Percentiles rank a stretch among this genome's conserved stretches.
Conservation (phyloP, 768 basidiomycete species). For the Boletus insuetus region DNA sequence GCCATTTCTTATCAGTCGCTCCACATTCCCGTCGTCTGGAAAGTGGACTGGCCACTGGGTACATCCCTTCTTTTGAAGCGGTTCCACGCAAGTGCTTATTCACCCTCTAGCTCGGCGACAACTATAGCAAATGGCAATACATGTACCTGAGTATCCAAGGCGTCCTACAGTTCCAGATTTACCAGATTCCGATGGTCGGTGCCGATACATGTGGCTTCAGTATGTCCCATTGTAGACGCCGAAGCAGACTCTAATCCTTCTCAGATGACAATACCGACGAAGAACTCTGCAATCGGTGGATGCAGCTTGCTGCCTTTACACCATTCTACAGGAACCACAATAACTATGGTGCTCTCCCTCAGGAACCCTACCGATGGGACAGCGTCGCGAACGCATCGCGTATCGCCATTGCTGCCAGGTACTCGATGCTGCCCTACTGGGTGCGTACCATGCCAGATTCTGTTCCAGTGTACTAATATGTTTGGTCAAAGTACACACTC, state of each 20-base stretch:
- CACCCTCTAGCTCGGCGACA: conserved; percentile 61
- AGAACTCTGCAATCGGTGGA: conserved; percentile 82
- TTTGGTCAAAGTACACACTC: conserved; percentile 54
- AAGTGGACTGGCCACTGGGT: conserved; percentile 77
- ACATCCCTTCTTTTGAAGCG: neutral
- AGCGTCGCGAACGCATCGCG: conserved; percentile 73
- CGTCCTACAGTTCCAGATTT: conserved; percentile 78
- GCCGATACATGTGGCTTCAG: conserved; percentile 56
- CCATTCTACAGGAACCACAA: conserved; percentile 87
- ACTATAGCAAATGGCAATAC: conserved; percentile 72
- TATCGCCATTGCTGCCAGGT: conserved; percentile 67
- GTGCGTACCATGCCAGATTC: conserved; percentile 35
- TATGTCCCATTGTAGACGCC: conserved; percentile 4
- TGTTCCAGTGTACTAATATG: neutral
- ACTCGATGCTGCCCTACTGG: conserved; percentile 78
- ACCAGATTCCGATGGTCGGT: conserved; percentile 82
- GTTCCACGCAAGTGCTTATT: neutral
- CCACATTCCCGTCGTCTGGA: conserved; percentile 66
- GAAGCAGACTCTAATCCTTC: neutral
- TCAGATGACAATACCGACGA: conserved; percentile 63
- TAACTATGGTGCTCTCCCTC: conserved; percentile 58
- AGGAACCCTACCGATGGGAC: conserved; percentile 82
- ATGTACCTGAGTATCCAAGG: conserved; percentile 71
- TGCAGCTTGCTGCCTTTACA: conserved; percentile 79
- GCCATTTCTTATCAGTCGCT: conserved; percentile 70